A percentile compares a stretch with the other conserved stretches of the same genome.
phyloP scores from a whole-genome alignment of 805 yeast genomes.

The Priceomyces castillae region DNA sequence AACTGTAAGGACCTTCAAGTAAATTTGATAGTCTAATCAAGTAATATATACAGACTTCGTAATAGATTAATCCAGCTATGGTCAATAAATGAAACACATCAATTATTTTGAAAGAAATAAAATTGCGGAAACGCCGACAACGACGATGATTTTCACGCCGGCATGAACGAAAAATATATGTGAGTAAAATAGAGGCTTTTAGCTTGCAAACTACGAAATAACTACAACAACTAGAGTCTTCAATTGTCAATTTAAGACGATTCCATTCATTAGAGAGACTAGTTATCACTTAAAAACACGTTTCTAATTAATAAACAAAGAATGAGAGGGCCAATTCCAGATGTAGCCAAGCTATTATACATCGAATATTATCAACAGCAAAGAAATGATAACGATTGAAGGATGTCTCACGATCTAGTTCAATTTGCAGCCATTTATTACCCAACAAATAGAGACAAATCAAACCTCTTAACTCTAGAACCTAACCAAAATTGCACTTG shows the following conservation, averaged over 20 bases:
- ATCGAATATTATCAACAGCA: background rate
- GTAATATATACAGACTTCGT: background rate
- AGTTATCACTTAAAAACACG: background rate
- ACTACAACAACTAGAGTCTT: background rate
- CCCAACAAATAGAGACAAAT: slow-evolving; percentile 3
- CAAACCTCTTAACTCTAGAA: background rate
- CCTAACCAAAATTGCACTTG: background rate
- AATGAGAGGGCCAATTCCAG: background rate
- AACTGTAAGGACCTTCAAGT: background rate
- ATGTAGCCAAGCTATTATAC: background rate
- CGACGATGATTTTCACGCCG: slow-evolving; percentile 8
- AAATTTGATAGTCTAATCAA: background rate
- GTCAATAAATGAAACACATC: background rate
- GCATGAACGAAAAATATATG: background rate
- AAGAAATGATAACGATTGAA: background rate
- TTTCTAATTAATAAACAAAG: background rate
- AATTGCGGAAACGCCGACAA: slow-evolving; percentile 15
- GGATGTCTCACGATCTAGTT: background rate
- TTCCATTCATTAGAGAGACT: background rate
- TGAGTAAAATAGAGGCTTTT: background rate
- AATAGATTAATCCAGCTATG: background rate
- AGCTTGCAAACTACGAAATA: background rate
- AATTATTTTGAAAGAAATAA: slow-evolving; percentile 4
- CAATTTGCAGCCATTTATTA: slow-evolving; percentile 6
- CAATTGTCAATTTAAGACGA: background rate